These are phyloP conservation scores for Pichia exigua DNA, from an alignment of 805 yeast genomes.

Conservation along the genomic window DNA sequence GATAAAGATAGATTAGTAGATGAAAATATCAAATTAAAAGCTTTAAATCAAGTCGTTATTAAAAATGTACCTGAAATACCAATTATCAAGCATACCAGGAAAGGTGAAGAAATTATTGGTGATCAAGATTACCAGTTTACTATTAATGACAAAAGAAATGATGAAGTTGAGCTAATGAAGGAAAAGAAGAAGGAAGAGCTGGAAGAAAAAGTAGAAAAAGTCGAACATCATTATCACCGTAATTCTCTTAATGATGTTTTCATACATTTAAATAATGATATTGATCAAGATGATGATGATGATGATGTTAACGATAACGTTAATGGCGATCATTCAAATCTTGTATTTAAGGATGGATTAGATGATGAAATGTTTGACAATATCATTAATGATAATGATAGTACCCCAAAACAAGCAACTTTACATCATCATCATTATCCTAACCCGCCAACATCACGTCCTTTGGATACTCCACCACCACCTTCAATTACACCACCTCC, in stretches of 20 bases:
- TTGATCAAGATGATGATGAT: constrained; percentile 3
- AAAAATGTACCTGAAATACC: constrained; percentile 31
- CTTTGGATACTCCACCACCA: not conserved
- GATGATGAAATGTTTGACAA: constrained; percentile 16
- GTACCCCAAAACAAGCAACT: not conserved
- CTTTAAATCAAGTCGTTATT: constrained; percentile 60
- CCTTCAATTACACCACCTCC: not conserved
- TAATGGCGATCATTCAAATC: constrained; percentile 6
- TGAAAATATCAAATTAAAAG: constrained; percentile 60
- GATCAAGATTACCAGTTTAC: constrained; percentile 31
- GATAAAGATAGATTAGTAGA: constrained; percentile 72
- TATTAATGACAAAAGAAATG: constrained; percentile 18
- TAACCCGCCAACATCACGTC: not conserved
- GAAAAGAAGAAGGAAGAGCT: constrained; percentile 6
- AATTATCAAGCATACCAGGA: constrained; percentile 70
- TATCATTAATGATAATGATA: constrained; percentile 7
- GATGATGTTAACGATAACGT: constrained; percentile 7
- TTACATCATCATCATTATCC: too few relatives aligned
- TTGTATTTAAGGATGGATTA: constrained; percentile 9
- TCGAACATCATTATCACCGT: not conserved
- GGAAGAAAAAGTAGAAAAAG: constrained; percentile 8
- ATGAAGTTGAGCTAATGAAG: constrained; percentile 20
- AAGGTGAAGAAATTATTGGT: constrained; percentile 80
- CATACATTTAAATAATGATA: not conserved
- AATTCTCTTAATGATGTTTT: not conserved